Conservation (phyloP, 306 rosid genomes). For the Cercis canadensis region DNA sequence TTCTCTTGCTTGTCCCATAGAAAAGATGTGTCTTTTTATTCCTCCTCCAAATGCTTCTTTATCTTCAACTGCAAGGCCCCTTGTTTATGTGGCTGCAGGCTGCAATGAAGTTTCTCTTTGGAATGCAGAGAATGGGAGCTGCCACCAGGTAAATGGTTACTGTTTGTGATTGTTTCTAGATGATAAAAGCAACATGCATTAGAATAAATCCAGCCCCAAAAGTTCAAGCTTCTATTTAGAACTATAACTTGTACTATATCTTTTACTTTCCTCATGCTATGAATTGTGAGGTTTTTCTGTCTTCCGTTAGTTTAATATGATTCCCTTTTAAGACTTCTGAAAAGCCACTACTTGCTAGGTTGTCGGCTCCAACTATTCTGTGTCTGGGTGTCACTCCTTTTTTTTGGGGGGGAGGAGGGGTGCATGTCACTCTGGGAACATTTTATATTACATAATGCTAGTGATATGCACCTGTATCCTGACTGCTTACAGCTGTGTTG, state of each 20-base stretch:
- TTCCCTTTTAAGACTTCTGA: too few species aligned
- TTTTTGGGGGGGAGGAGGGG: too few species aligned
- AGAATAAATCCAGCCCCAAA: conserved; percentile 20
- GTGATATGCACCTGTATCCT: conserved; percentile 18
- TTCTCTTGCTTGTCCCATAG: conserved; percentile 86
- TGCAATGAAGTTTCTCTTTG: conserved; percentile 97
- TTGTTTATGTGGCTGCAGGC: conserved; percentile 94
- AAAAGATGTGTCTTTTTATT: conserved; percentile 86
- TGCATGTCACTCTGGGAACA: not conserved
- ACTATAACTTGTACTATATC: too few species aligned
- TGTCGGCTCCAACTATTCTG: too few species aligned
- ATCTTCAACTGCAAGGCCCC: conserved; percentile 84
- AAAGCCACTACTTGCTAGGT: too few species aligned
- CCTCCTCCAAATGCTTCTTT: conserved; percentile 74
- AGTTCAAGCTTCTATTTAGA: not conserved
- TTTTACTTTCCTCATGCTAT: too few species aligned
- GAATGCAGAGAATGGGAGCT: conserved; percentile 97
- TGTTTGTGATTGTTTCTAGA: conserved; percentile 17
- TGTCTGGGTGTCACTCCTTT: too few species aligned
- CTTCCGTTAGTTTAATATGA: too few species aligned
- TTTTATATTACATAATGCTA: conserved; percentile 25
- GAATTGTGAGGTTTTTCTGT: too few species aligned
- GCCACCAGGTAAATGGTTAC: conserved; percentile 82
- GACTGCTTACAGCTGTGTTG: conserved; percentile 16
- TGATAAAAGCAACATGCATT: conserved; percentile 4